Evolutionary conservation across 2,329 filamentous ascomycete species (phyloP), one percentile per base, ranked within the genome.

Genomic region (Colletotrichum sp.): DNA sequence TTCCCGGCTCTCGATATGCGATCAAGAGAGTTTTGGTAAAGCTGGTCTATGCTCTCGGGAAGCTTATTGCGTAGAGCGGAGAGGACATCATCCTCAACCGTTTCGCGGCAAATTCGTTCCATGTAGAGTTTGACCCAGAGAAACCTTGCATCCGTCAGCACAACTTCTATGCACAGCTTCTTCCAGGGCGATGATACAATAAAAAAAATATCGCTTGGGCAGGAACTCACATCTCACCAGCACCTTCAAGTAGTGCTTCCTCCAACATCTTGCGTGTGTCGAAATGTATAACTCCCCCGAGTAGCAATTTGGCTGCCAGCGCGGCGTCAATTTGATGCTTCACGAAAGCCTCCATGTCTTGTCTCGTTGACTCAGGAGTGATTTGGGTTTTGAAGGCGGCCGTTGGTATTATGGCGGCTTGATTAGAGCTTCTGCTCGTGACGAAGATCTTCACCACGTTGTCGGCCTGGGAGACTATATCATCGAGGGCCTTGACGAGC

Each of bases 91-190:
- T n/a, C 68, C 21, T 71, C 59, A 6, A 71, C 16, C 0, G 36
- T 55, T 21, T 71, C 59, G 3, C 16, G 68, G 5, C 39, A 64
- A 8, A 65, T 36, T 2, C 59, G 15, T 4, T 65, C 59, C 6
- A 71, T 7, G 15, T 57, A 43, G 6, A 71, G 21, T 36, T 36
- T 71, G 3, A 60, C 39, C 68, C 68, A 71, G 1, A 30, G 59
- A 34, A 71, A 65, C 68, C 60, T 71, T 5, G 0, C 5, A 15
- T 26, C 0, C 15, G 12, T 65, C 8, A 65, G 21, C 12, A 4
- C 6, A 5, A 15, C 0, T 3, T 6, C n/a, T 9, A 57, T 21
- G 15, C 12, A 26, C n/a, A 21, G n/a, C 4, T 0, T 21, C 8
- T 15, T 18, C 10, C 13, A 57, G 5, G n/a, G 12, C 26, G 26